Conservation (phyloP, 129 eudicot species). For the Gnaphalium uliginosum region DNA sequence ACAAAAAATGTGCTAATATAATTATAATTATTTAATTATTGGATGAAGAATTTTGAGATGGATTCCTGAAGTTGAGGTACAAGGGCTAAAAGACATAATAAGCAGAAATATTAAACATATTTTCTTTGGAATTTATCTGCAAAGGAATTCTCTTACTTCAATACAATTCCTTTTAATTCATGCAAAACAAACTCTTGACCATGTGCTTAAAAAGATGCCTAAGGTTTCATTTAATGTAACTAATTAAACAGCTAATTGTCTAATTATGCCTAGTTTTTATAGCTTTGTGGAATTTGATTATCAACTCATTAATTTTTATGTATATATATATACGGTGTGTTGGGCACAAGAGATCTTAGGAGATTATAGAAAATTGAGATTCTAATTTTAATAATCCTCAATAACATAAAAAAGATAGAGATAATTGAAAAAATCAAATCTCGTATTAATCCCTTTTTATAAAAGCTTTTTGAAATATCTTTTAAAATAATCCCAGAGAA, state of each 20-base stretch:
- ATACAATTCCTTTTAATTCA: slow-evolving; percentile 38
- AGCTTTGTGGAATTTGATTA: neutral
- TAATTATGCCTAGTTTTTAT: neutral
- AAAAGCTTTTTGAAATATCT: too few species aligned
- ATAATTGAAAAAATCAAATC: too few species aligned
- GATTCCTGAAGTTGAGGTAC: slow-evolving; percentile 59
- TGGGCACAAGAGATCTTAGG: too few species aligned
- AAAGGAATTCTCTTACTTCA: slow-evolving; percentile 56
- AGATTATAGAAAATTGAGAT: too few species aligned
- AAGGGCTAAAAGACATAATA: slow-evolving; percentile 64
- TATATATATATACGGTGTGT: too few species aligned
- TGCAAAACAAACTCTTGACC: slow-evolving; percentile 45
- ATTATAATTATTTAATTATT: neutral
- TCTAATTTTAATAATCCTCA: too few species aligned
- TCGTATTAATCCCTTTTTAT: too few species aligned
- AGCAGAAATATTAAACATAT: slow-evolving; percentile 30
- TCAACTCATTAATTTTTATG: too few species aligned
- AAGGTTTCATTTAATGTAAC: neutral
- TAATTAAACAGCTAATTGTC: neutral
- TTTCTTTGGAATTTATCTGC: slow-evolving; percentile 44
- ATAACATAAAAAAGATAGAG: too few species aligned
- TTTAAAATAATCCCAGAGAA: too few species aligned
- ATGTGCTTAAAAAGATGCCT: slow-evolving; percentile 56
- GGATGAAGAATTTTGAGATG: slow-evolving; percentile 39
- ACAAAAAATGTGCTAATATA: too few species aligned